phyloP scores from a whole-genome alignment of 257 asterid genomes.

The Cruciata laevipes region DNA sequence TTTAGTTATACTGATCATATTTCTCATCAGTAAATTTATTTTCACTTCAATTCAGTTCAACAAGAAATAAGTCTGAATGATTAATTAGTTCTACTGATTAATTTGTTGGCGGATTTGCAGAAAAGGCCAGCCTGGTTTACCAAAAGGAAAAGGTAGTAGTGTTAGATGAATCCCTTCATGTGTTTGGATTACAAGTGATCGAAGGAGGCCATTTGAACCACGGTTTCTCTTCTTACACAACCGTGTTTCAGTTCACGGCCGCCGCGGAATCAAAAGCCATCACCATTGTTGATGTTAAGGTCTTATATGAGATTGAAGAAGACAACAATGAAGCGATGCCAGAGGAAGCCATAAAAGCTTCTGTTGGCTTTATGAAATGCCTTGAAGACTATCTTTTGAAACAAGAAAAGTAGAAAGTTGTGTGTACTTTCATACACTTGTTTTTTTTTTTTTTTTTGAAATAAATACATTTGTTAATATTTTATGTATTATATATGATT shows the following conservation, averaged over 20 bases:
- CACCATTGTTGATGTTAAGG: conserved; percentile 12
- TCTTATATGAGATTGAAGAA: conserved; percentile 10
- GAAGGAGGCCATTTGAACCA: conserved; percentile 12
- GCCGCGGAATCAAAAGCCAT: conserved; percentile 1
- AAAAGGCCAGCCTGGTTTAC: conserved; percentile 1
- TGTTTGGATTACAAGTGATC: conserved; percentile 10
- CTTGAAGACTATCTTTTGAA: conserved; percentile 13
- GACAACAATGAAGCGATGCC: not conserved
- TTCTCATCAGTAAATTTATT: too few species aligned
- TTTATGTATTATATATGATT: too few species aligned
- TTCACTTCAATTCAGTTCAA: too few species aligned
- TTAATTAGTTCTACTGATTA: not conserved
- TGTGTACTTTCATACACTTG: too few species aligned
- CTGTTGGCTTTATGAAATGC: conserved; percentile 12
- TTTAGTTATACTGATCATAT: too few species aligned
- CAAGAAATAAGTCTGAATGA: too few species aligned
- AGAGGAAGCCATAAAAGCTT: conserved; percentile 1
- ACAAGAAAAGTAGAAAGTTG: not conserved
- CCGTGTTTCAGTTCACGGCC: conserved; percentile 7
- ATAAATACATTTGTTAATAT: too few species aligned
- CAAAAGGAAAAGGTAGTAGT: conserved; percentile 10
- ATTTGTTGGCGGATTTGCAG: not conserved
- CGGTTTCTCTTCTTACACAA: conserved; percentile 14
- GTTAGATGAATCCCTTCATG: conserved; percentile 10
- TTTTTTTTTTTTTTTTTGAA: too few species aligned